A percentile compares a stretch with the other conserved stretches of the same genome.
Evolutionary conservation across 441 rosid genomes (phyloP).

Genomic region (Gossypium schwendimanii): DNA sequence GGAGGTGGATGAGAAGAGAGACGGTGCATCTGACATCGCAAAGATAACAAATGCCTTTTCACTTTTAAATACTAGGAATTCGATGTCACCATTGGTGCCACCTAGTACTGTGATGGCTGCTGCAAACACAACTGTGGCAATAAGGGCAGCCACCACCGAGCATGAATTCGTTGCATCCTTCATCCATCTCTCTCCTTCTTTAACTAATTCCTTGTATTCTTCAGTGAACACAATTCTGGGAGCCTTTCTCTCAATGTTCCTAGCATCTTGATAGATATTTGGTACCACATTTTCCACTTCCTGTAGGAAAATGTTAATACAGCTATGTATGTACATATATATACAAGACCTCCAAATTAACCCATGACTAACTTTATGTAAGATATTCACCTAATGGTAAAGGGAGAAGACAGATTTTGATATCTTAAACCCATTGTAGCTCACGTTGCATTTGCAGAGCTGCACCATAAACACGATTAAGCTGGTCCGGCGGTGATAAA

Average conservation of each 20-base stretch:
- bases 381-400: background rate
- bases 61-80: slow-evolving; percentile 9
- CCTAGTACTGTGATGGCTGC: slow-evolving; percentile 37
- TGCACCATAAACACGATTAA: slow-evolving; percentile 31
- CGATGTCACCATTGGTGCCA: slow-evolving; percentile 21
- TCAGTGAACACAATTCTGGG: slow-evolving; percentile 25
- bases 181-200: slow-evolving; percentile 36
- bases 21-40: slow-evolving; percentile 20
- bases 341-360: too few species aligned
- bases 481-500: slow-evolving; percentile 31
- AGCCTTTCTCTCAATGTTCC: slow-evolving; percentile 10
- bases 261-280: background rate
- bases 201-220: slow-evolving; percentile 22
- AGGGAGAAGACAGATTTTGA: background rate
- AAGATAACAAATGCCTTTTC: slow-evolving; percentile 11
- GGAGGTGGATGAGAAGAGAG: slow-evolving; percentile 33
- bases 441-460: slow-evolving; percentile 49
- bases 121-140: slow-evolving; percentile 30
- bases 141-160: slow-evolving; percentile 30
- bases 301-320: background rate
- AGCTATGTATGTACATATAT: background rate
- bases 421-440: slow-evolving; percentile 51
- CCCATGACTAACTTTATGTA: background rate
- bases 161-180: slow-evolving; percentile 31
- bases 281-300: slow-evolving; percentile 13